Percentiles rank a stretch among this genome's conserved stretches.
phyloP scores from a whole-genome alignment of 805 yeast species.

The Ogataea paraovalis region DNA sequence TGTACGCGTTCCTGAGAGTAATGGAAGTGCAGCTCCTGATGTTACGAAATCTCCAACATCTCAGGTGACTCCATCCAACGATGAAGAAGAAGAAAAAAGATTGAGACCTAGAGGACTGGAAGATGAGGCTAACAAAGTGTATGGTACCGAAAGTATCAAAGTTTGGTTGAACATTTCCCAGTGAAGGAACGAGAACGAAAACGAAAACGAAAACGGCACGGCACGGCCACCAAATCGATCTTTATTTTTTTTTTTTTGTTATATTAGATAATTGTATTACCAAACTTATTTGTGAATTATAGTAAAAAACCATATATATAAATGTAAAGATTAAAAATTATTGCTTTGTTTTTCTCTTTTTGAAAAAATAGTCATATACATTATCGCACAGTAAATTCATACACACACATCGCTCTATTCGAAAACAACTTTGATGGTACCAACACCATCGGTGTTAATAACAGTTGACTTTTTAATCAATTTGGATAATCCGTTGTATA shows the following conservation, averaged over 20 bases:
- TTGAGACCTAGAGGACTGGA: constrained; percentile 9
- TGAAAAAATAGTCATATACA: background rate
- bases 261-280: no score
- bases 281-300: no score
- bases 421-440: constrained; percentile 13
- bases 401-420: constrained; percentile 1
- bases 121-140: constrained; percentile 7
- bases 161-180: constrained; percentile 40
- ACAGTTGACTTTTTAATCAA: constrained; percentile 5
- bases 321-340: no score
- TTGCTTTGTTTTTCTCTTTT: no score
- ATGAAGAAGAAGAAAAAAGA: constrained; percentile 8
- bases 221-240: no score
- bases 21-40: background rate
- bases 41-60: no score
- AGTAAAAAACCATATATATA: no score
- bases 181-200: no score
- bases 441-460: constrained; percentile 9
- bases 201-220: no score
- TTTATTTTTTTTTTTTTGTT: no score
- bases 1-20: constrained; percentile 23
- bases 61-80: background rate
- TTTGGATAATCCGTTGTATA: background rate
- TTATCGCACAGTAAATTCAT: background rate
- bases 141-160: constrained; percentile 31